Evolutionary conservation across 331 rosid species (phyloP), one percentile per base, ranked within the genome.

Genomic region (Spiraea crenata): DNA sequence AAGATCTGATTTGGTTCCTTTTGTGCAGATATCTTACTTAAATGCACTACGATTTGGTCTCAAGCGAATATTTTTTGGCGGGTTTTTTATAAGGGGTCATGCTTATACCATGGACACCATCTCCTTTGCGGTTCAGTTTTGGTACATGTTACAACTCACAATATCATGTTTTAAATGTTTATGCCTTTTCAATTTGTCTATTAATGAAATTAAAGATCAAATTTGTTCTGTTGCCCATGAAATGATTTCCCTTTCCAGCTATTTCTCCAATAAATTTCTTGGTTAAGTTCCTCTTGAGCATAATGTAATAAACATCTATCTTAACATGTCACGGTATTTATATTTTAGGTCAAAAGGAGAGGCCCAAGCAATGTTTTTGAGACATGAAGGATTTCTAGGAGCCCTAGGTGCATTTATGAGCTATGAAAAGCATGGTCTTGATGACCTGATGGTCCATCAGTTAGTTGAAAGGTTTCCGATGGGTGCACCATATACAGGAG

Each of bases 101-200:
- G 96, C 98, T 45, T 92, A 92, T 80, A 92, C 98, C 79, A 92
- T 89, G 96, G 98, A 92, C 59, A 85, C 98, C 31, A 92, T 92
- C 81, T 92, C 98, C 51, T 92, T 92, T 79, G 96, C 98, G 35
- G 81, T 89, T 81, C 89, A 89, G n/a, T 92, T 87, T 79, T 92
- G 98, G 98, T 89, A 78, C 70, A 71, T 54, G 16, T 67, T 71
- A 60, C 63, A 51, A 66, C 25, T 56, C 63, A 67, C 57, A 48
- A 66, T 13, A 58, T 65, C 42, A 25, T 37, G 58, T 35, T 19
- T 42, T 19, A 12, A n/a, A 13, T 4, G 13, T 68, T n/a, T 9
- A 5, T 9, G 15, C 14, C 49, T 61, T 17, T 35, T 69, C 51
- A 16, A 34, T n/a, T 65, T 54, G 0, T 41, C 15, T 20, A 45